Percentiles rank a stretch among this genome's conserved stretches.
Conservation (phyloP, 139 green algal genomes). For the Diplosphaera chodatii region DNA sequence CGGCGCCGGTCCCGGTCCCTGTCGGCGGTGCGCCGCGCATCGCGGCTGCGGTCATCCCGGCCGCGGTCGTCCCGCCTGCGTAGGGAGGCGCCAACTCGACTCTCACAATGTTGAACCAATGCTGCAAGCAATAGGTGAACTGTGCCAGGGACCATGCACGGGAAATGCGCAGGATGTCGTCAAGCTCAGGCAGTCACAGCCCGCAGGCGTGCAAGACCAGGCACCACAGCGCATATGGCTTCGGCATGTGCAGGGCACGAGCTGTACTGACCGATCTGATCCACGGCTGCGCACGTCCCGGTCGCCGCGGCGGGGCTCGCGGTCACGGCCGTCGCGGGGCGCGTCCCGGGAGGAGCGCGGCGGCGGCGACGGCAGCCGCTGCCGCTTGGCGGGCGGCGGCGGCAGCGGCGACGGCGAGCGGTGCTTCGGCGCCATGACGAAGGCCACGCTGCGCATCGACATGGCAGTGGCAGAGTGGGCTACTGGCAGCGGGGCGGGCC, state of each 20-base stretch:
- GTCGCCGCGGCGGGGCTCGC: neutral
- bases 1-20: neutral
- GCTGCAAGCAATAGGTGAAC: too few relatives aligned
- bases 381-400: neutral
- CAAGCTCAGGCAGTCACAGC: too few relatives aligned
- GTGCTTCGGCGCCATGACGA: constrained; percentile 30
- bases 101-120: too few relatives aligned
- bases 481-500: too few relatives aligned
- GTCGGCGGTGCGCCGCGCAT: neutral
- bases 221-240: too few relatives aligned
- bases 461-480: neutral
- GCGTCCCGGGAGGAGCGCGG: neutral
- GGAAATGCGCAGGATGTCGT: too few relatives aligned
- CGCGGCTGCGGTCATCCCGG: neutral
- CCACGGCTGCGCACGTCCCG: neutral
- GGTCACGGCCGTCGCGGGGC: neutral
- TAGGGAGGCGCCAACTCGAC: too few relatives aligned
- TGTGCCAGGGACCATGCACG: too few relatives aligned
- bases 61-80: too few relatives aligned
- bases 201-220: too few relatives aligned
- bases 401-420: constrained; percentile 11
- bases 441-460: constrained; percentile 14
- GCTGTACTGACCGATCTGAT: neutral
- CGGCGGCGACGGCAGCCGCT: neutral
- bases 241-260: too few relatives aligned